Evolutionary conservation across 2,329 filamentous ascomycete species (phyloP), one percentile per base, ranked within the genome.

Genomic region (Tolypocladium tropicale): DNA sequence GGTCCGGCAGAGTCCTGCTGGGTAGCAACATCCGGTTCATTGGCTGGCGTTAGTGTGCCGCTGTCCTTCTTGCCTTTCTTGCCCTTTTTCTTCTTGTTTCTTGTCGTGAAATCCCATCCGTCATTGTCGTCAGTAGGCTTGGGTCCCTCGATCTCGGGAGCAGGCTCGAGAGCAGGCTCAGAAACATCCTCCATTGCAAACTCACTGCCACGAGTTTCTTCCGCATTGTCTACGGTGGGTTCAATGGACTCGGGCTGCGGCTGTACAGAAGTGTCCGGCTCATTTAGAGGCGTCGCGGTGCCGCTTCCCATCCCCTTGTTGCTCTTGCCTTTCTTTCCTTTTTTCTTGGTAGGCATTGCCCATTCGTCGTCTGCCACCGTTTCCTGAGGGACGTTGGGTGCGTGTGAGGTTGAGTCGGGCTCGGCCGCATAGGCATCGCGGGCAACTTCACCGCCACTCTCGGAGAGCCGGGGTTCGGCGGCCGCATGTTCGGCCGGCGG

Each of bases 261-360:
- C 18, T 10, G 32, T 12, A 3, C n/a, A 14, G 4, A 2, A 48
- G 21, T 12, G 11, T 48, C 53, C 11, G 41, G 21, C 39, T 49
- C 53, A 5, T 39, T 33, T 7, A 37, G 34, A 10, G 37, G 46
- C 2, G 52, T 55, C 23, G 50, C 43, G 11, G 32, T 25, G 16
- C 36, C 56, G 28, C 51, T 55, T 12, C 21, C 50, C 60, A 58
- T 63, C 59, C 62, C 64, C 64, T 64, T 63, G 59, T 61, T 64
- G 64, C 65, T 69, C 64, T 61, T 66, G 69, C 65, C 66, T 56
- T 76, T 74, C 63, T 74, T 73, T 14, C 67, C 65, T 55, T 71
- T 71, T 58, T 72, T 71, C 53, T 55, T 62, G 37, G 10, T 36
- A 53, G 28, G 25, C 53, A 39, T 57, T 32, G 56, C 57, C 62